Evolutionary conservation across 192 early-diverging fungal genomes (phyloP).

Genomic region (Linnemannia hyalina): DNA sequence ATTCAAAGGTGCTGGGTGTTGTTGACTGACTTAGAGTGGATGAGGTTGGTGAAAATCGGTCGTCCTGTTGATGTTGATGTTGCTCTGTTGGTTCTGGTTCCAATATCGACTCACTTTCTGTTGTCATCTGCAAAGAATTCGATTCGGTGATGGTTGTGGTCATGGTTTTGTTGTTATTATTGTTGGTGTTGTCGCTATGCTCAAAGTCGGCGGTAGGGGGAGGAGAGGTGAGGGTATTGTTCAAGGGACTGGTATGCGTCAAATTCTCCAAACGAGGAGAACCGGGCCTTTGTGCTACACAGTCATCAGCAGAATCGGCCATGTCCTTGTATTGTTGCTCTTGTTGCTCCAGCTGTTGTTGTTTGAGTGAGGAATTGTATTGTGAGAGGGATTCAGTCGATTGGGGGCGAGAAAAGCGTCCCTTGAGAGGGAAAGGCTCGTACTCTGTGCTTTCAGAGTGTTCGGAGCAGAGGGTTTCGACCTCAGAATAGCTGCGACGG

Average conservation of each 20-base stretch:
- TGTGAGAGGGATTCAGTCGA: neutral
- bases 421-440: neutral
- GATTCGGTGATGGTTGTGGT: neutral
- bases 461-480: conserved; percentile 27
- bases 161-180: neutral
- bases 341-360: neutral
- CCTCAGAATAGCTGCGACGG: conserved; percentile 19
- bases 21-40: neutral
- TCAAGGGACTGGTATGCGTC: neutral
- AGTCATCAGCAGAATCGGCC: neutral
- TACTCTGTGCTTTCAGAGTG: conserved; percentile 17
- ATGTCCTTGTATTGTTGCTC: neutral
- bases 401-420: neutral
- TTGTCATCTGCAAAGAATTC: neutral
- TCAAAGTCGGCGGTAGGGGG: neutral
- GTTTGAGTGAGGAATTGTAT: neutral
- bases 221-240: neutral
- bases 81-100: neutral
- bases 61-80: neutral
- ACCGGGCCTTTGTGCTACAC: neutral
- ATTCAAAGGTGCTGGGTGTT: conserved; percentile 13
- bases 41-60: neutral
- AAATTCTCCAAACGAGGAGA: neutral
- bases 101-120: neutral
- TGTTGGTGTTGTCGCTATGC: neutral